A percentile compares a stretch with the other conserved stretches of the same genome.
These are phyloP conservation scores for Buddleja alternifolia DNA, from an alignment of 257 asterid species.

Conservation along the genomic window DNA sequence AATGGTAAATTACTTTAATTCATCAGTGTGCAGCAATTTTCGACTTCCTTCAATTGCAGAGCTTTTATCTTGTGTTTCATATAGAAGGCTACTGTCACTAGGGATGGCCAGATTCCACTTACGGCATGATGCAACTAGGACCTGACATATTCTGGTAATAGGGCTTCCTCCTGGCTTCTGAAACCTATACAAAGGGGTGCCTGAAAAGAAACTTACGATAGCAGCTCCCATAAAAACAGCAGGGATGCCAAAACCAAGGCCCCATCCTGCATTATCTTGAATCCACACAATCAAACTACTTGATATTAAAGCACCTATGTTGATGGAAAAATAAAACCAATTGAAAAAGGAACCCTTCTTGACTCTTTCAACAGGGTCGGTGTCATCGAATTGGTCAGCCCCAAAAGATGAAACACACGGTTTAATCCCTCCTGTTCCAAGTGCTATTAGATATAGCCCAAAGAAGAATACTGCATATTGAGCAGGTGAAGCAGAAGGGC, in stretches of 20 bases:
- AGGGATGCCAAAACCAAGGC: constrained; percentile 95
- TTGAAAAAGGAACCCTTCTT: constrained; percentile 96
- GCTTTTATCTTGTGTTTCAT: constrained; percentile 72
- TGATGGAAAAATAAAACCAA: constrained; percentile 92
- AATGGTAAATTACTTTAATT: constrained; percentile 49
- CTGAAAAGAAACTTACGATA: constrained; percentile 78
- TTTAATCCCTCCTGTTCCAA: constrained; percentile 96
- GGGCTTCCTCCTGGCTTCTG: constrained; percentile 99
- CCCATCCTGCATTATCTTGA: constrained; percentile 98
- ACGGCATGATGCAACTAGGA: constrained; percentile 72
- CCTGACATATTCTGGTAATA: constrained; percentile 91
- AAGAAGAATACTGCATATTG: constrained; percentile 74
- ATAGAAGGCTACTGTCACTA: constrained; percentile 68
- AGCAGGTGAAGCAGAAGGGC: constrained; percentile 79
- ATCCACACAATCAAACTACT: constrained; percentile 93
- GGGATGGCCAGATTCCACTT: constrained; percentile 69
- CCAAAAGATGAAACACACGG: constrained; percentile 98
- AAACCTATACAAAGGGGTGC: constrained; percentile 84
- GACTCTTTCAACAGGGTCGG: constrained; percentile 80
- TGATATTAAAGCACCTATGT: constrained; percentile 85
- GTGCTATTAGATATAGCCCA: constrained; percentile 88
- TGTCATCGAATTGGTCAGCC: constrained; percentile 96
- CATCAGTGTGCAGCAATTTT: constrained; percentile 82
- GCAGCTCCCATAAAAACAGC: constrained; percentile 81
- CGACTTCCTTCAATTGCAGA: constrained; percentile 96